Conservation (phyloP, 169 alveolate genomes). For the Ichthyophthirius multifiliis region DNA sequence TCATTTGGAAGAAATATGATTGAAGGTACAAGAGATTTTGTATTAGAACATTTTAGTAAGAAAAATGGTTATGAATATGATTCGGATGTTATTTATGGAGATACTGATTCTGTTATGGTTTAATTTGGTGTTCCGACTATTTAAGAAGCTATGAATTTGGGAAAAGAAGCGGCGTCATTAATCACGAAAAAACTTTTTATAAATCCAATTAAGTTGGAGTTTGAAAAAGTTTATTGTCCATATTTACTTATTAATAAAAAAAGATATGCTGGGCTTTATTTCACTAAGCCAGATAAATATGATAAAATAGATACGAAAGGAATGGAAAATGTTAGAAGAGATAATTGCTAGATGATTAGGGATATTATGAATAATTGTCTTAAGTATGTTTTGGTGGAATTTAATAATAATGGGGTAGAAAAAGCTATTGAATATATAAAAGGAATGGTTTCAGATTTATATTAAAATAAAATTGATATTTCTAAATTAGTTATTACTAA, state of each 20-base stretch:
- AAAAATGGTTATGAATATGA: conserved; percentile 91
- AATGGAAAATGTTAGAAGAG: conserved; percentile 96
- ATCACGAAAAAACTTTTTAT: conserved; percentile 86
- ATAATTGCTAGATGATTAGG: conserved; percentile 95
- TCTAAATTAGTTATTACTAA: conserved; percentile 97
- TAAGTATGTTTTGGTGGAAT: conserved; percentile 72
- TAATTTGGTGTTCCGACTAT: conserved; percentile 92
- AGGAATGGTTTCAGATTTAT: conserved; percentile 88
- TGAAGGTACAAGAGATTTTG: conserved; percentile 87
- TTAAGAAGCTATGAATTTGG: conserved; percentile 92
- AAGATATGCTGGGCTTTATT: conserved; percentile 96
- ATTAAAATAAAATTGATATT: conserved; percentile 96
- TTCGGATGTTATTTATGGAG: conserved; percentile 95
- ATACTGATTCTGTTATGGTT: conserved; percentile 99
- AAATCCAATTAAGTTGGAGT: conserved; percentile 95
- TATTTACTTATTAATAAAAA: conserved; percentile 95
- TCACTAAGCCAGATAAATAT: conserved; percentile 93
- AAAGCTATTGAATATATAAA: conserved; percentile 91
- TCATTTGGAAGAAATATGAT: conserved; percentile 97
- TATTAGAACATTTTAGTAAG: conserved; percentile 78
- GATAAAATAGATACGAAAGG: conserved; percentile 98
- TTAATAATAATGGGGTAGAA: conserved; percentile 54
- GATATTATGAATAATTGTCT: conserved; percentile 93
- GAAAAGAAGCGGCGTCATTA: conserved; percentile 91
- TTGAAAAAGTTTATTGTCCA: conserved; percentile 98